Evolutionary conservation across 2,329 filamentous ascomycete species (phyloP).

Genomic region (Geosmithia putterillii): DNA sequence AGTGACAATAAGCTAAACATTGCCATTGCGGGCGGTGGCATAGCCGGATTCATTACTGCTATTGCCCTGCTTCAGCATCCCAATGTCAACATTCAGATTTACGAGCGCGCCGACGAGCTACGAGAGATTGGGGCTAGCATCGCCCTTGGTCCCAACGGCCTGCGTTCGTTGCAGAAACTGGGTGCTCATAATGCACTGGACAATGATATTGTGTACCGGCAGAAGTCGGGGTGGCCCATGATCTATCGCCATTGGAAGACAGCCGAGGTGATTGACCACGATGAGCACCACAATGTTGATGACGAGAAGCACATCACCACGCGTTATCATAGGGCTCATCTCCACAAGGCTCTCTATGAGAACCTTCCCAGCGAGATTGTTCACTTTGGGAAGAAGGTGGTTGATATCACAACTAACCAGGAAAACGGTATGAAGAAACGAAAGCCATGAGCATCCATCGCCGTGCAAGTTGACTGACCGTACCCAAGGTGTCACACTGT

Average conservation of each 20-base stretch:
- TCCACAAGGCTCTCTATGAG: constrained; percentile 33
- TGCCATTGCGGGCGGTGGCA: constrained; percentile 36
- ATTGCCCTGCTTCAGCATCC: constrained; percentile 28
- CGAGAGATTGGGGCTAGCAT: constrained; percentile 35
- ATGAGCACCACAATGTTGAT: constrained; percentile 23
- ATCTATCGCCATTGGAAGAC: constrained; percentile 30
- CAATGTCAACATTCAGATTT: constrained; percentile 31
- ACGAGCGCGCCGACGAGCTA: constrained; percentile 33
- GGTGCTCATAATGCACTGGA: constrained; percentile 32
- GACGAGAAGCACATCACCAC: constrained; percentile 25
- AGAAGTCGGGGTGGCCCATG: constrained; percentile 28
- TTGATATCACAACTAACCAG: constrained; percentile 14
- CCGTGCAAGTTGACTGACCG: too few species aligned
- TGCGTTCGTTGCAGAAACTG: constrained; percentile 36
- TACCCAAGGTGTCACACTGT: constrained; percentile 15
- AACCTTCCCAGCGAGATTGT: constrained; percentile 27
- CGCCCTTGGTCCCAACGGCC: constrained; percentile 38
- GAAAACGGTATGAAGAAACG: too few species aligned
- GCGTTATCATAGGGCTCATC: constrained; percentile 33
- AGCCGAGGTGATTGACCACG: constrained; percentile 28
- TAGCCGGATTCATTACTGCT: constrained; percentile 34
- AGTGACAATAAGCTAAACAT: constrained; percentile 18
- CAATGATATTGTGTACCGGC: constrained; percentile 24
- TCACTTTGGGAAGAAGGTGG: constrained; percentile 28
- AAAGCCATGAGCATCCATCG: too few species aligned